Evolutionary conservation across 2,329 filamentous ascomycete species (phyloP), one percentile per base, ranked within the genome.

Genomic region (Conoideocrella luteorostrata): DNA sequence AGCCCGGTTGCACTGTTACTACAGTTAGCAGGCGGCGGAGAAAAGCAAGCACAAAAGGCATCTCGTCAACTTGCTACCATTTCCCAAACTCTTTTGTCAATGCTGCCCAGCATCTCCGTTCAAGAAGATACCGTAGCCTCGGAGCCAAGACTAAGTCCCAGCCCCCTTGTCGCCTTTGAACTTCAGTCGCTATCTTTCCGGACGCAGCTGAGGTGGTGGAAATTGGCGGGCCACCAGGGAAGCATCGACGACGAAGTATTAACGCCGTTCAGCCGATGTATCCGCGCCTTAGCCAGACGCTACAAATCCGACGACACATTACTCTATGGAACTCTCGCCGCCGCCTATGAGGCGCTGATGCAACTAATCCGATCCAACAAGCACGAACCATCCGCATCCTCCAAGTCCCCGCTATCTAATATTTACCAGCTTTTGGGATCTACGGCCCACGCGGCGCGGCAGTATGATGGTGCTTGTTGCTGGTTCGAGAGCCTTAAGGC

Each of bases 41-140:
- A 66, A 3, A 65, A 72, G 13, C 70, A 75, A n/a, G 59, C 67
- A 10, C 64, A 67, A 7, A 88, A 86, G 56, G 68, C 73, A 15
- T 71, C 77, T 9, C 78, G 78, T 3, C 83, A 88, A 49, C 65
- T 90, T 15, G 83, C 88, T 39, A 73, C 71, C 0, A 57, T 88
- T 2, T 80, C 82, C 0, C 81, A 86, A 51, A 71, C 72, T 3
- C 65, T 89, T 0, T 65, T 89, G 1, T 75, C 79, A 1, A 63
- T 89, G 1, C 77, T 81, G 22, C 84, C 86, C 1, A 84, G 78
- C 53, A 68, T 84, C n/a, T 79, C 83, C 2, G 67, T 69, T 39
- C 74, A 77, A 9, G 77, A 82, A 32, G 86, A 90, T 54, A 61
- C 61, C 4, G 51, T 69, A 2, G 79, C 79, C 1, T 55, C 63